These are phyloP conservation scores for Kuraishia ogatae DNA, from an alignment of 805 yeast genomes.

Conservation along the genomic window DNA sequence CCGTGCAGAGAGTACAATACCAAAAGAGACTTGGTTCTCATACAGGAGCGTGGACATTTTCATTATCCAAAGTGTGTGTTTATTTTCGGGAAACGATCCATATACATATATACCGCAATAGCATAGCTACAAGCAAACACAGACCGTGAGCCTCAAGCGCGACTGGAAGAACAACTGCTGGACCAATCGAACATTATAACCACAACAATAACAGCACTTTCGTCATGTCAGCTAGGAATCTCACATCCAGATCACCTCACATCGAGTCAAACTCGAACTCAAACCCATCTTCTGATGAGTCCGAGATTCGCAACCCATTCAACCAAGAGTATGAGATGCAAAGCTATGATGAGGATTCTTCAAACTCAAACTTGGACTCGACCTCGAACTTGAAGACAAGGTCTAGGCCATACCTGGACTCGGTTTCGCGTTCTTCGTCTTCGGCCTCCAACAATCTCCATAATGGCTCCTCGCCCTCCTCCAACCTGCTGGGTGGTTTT, in stretches of 20 bases:
- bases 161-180: background rate
- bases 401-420: conserved; percentile 27
- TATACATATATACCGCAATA: no score
- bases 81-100: no score
- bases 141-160: background rate
- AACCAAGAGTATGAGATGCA: conserved; percentile 22
- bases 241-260: conserved; percentile 24
- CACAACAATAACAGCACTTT: background rate
- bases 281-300: conserved; percentile 20
- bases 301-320: conserved; percentile 21
- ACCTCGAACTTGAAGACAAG: conserved; percentile 16
- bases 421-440: conserved; percentile 8
- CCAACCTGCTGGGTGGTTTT: conserved; percentile 14
- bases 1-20: no score
- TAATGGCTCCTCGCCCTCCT: conserved; percentile 5
- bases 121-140: no score
- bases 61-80: no score
- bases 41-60: no score
- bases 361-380: conserved; percentile 8
- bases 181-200: background rate
- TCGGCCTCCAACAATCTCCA: conserved; percentile 11
- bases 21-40: no score
- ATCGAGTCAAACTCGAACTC: conserved; percentile 15
- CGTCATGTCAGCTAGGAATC: conserved; percentile 22
- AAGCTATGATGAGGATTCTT: conserved; percentile 17